Conservation (phyloP, 2,329 filamentous ascomycete genomes). For the Fusarium dimerum region DNA sequence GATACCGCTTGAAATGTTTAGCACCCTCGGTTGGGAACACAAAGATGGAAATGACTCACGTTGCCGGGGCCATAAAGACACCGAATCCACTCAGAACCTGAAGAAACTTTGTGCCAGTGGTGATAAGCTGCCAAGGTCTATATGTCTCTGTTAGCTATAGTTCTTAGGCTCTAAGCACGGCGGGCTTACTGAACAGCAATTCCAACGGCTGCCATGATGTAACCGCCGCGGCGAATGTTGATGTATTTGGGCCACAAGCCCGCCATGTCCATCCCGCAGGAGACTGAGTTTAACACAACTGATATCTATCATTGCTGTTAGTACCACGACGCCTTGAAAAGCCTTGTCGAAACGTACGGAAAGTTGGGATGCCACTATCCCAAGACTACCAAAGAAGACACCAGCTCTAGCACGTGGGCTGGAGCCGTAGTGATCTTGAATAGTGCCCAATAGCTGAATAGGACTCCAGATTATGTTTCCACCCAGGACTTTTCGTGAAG, state of each 20-base stretch:
- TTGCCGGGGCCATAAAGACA: constrained; percentile 25
- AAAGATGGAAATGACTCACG: background rate
- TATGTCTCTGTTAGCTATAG: background rate
- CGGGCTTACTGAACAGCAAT: constrained; percentile 29
- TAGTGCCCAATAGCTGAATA: constrained; percentile 23
- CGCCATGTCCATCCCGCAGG: constrained; percentile 56
- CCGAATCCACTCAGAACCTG: constrained; percentile 28
- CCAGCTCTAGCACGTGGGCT: constrained; percentile 25
- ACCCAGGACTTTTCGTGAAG: constrained; percentile 21
- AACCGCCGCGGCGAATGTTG: constrained; percentile 56
- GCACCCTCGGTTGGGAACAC: too few species aligned
- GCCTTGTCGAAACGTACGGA: background rate
- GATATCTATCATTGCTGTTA: constrained; percentile 7
- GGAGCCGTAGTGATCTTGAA: constrained; percentile 29
- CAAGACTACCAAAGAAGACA: constrained; percentile 28
- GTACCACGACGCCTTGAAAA: too few species aligned
- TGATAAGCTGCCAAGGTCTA: constrained; percentile 32
- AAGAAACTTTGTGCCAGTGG: constrained; percentile 29
- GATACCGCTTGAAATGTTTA: constrained; percentile 16
- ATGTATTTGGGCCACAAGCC: constrained; percentile 53
- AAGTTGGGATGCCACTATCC: constrained; percentile 28
- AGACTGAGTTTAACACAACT: constrained; percentile 48
- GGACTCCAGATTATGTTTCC: constrained; percentile 29
- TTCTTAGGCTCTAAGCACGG: too few species aligned
- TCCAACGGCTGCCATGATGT: constrained; percentile 46